phyloP scores from a whole-genome alignment of 2,329 filamentous ascomycete species.

The Talaromyces albobiverticillius region DNA sequence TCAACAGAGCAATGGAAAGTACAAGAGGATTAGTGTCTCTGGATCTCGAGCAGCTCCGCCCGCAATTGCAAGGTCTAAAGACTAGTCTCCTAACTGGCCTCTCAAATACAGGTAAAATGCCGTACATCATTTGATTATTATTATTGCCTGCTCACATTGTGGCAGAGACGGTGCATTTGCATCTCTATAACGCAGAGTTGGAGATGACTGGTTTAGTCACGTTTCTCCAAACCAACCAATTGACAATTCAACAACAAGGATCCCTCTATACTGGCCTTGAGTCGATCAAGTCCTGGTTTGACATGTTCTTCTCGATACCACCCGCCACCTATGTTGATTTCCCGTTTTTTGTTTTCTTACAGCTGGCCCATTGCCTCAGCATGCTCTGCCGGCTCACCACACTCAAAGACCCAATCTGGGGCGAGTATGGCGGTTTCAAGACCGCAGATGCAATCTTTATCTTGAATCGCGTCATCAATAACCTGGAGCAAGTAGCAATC shows the following conservation, averaged over 20 bases:
- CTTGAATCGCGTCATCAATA: too few species aligned
- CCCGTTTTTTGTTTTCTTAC: slow-evolving; percentile 36
- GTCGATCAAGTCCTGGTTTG: slow-evolving; percentile 32
- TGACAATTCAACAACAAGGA: slow-evolving; percentile 19
- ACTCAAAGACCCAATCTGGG: too few species aligned
- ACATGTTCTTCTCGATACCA: slow-evolving; percentile 27
- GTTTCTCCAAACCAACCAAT: slow-evolving; percentile 18
- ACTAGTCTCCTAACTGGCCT: too few species aligned
- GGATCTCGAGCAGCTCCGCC: slow-evolving; percentile 29
- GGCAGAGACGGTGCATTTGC: too few species aligned
- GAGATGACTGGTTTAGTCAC: slow-evolving; percentile 23
- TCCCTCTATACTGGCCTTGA: slow-evolving; percentile 28
- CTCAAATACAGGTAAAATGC: too few species aligned
- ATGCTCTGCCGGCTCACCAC: slow-evolving; percentile 35
- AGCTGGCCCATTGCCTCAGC: slow-evolving; percentile 32
- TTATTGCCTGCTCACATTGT: too few species aligned
- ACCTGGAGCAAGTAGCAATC: too few species aligned
- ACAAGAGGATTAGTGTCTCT: slow-evolving; percentile 21
- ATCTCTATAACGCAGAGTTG: too few species aligned
- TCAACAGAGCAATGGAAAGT: too few species aligned
- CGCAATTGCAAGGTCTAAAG: slow-evolving; percentile 22
- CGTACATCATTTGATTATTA: too few species aligned
- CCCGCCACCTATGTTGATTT: slow-evolving; percentile 25
- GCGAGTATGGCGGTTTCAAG: too few species aligned
- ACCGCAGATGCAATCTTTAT: too few species aligned